Evolutionary conservation across 2,329 filamentous ascomycete species (phyloP).

Genomic region (Phyllosticta capitalensis): DNA sequence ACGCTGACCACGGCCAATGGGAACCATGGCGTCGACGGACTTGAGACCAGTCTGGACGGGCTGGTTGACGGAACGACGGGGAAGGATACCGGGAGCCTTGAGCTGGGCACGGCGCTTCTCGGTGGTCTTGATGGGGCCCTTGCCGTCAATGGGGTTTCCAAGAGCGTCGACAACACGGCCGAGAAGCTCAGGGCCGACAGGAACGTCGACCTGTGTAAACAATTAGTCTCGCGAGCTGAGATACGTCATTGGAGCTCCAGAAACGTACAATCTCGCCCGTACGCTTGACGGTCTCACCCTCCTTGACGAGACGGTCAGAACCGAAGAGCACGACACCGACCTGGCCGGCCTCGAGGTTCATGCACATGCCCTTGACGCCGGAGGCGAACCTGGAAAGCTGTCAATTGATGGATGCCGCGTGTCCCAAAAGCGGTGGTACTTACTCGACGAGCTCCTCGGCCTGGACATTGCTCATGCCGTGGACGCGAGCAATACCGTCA

Average conservation of each 20-base stretch:
- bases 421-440: slow-evolving; percentile 37
- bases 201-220: slow-evolving; percentile 74
- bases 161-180: slow-evolving; percentile 98
- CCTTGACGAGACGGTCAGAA: slow-evolving; percentile 99
- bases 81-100: slow-evolving; percentile 97
- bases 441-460: slow-evolving; percentile 99
- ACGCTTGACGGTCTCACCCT: slow-evolving; percentile 99
- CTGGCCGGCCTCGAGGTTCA: slow-evolving; percentile 99
- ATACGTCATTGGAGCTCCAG: not conserved
- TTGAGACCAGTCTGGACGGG: slow-evolving; percentile 99
- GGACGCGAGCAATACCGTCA: slow-evolving; percentile 99
- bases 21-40: slow-evolving; percentile 99
- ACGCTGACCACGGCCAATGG: slow-evolving; percentile 99
- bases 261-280: slow-evolving; percentile 92
- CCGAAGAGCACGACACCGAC: slow-evolving; percentile 99
- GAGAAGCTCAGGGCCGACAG: slow-evolving; percentile 84
- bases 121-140: slow-evolving; percentile 89
- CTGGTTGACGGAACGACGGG: slow-evolving; percentile 93
- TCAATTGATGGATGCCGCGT: slow-evolving; percentile 5
- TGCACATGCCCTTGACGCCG: slow-evolving; percentile 99
- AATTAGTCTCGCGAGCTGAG: not conserved
- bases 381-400: slow-evolving; percentile 72
- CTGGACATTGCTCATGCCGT: slow-evolving; percentile 99
- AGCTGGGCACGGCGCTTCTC: slow-evolving; percentile 94
- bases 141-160: slow-evolving; percentile 98